A percentile compares a stretch with the other conserved stretches of the same genome.
Conservation (phyloP, 768 basidiomycete genomes). For the Tylopilus felleus region DNA sequence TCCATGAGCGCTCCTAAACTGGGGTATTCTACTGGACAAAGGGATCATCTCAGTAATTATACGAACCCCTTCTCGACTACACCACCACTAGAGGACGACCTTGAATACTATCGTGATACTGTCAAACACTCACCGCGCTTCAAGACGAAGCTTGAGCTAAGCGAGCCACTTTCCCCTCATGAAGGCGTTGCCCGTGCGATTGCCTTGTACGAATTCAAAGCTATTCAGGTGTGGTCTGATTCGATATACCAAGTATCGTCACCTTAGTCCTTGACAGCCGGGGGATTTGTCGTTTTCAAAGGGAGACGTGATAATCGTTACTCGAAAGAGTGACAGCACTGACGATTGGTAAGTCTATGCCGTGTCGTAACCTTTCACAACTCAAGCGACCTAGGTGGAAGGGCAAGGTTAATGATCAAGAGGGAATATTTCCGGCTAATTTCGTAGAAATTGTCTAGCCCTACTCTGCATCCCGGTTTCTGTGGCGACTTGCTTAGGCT, state of each 20-base stretch:
- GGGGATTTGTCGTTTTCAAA: constrained; percentile 76
- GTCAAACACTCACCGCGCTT: constrained; percentile 32
- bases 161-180: constrained; percentile 43
- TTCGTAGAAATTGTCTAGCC: constrained; percentile 64
- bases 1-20: constrained; percentile 31
- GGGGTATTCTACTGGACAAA: constrained; percentile 12
- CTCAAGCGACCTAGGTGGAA: constrained; percentile 57
- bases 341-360: constrained; percentile 63
- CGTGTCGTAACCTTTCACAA: background rate
- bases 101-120: constrained; percentile 7
- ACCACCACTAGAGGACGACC: constrained; percentile 21
- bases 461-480: background rate
- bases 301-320: constrained; percentile 70
- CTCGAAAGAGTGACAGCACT: constrained; percentile 63
- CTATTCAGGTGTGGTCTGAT: constrained; percentile 54
- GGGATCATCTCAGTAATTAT: constrained; percentile 7
- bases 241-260: background rate
- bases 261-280: constrained; percentile 37
- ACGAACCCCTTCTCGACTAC: constrained; percentile 29
- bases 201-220: constrained; percentile 70
- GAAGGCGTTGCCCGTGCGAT: constrained; percentile 72
- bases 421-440: constrained; percentile 81
- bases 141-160: constrained; percentile 49
- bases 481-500: constrained; percentile 1
- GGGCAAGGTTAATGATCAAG: constrained; percentile 55